Evolutionary conservation across 106 monocot genomes (phyloP), one percentile per base, ranked within the genome.

Genomic region (Allium cepa): DNA sequence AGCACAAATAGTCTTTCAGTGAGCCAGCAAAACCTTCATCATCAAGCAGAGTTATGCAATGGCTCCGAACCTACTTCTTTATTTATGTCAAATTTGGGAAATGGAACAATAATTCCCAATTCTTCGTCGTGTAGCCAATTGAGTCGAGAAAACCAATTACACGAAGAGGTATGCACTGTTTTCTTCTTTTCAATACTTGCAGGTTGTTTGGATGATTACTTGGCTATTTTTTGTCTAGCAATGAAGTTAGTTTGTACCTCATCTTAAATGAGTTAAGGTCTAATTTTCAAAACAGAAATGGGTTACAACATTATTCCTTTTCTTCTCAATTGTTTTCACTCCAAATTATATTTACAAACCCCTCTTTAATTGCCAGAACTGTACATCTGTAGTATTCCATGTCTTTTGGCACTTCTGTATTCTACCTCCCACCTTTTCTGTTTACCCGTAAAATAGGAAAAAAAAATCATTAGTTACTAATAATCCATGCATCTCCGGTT

Each of bases 161-260:
- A 87, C 64, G 92, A 97, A 72, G 97, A 97, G 97, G 97, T 97
- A 88, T 50, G 26, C 17, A 28, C n/a, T 12, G 49, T 56, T 26
- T 49, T 65, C 27, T 7, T 27, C 22, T 8, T 56, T 71, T 45
- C 36, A 49, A 8, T 18, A 6, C n/a, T 56, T 26, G 22, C 8
- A 13, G 6, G 36, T 63, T 62, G 60, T 60, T 61, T 61, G 26
- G 61, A 28, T 28, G 60, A 60, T 61, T 45, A 28, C 26, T 11
- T 45, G 36, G 13, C 12, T 45, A 2, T 28, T 28, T 9, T 28
- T 26, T 45, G 14, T 61, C 61, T 61, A 10, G 16, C 47, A 46
- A 15, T 47, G 3, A 10, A 10, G 10, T 8, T 45, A 62, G 11
- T 3, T 15, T 15, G 9, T 62, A 62, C 46, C 11, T 62, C n/a